Percentiles rank a stretch among this genome's conserved stretches.
Conservation (phyloP, 495 filamentous ascomycete genomes). For the Ascodesmis nigricans region DNA sequence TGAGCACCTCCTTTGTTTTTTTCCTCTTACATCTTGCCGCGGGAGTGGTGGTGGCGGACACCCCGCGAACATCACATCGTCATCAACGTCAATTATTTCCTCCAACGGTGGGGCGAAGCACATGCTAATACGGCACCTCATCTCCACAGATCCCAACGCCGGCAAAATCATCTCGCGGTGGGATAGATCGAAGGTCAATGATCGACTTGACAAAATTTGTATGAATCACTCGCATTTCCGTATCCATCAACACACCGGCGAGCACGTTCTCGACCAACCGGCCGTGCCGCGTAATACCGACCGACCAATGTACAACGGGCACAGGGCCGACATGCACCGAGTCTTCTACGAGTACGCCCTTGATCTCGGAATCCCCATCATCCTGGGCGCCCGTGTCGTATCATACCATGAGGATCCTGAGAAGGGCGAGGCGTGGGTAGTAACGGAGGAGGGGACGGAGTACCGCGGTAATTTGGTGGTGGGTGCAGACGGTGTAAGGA, state of each 20-base stretch:
- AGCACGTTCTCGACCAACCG: conserved; percentile 17
- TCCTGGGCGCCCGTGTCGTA: conserved; percentile 31
- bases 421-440: conserved; percentile 31
- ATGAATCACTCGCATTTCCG: conserved; percentile 18
- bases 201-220: conserved; percentile 14
- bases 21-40: no score
- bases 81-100: conserved; percentile 24
- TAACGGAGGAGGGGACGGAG: conserved; percentile 27
- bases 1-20: conserved; percentile 15
- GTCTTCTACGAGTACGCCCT: conserved; percentile 36
- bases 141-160: conserved; percentile 16
- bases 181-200: conserved; percentile 11
- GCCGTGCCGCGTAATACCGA: conserved; percentile 11
- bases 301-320: conserved; percentile 30
- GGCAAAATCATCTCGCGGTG: conserved; percentile 18
- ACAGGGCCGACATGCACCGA: conserved; percentile 39
- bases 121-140: conserved; percentile 1
- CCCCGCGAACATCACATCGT: conserved; percentile 30
- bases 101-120: conserved; percentile 18
- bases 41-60: no score
- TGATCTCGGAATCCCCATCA: conserved; percentile 34
- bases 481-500: conserved; percentile 41
- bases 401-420: conserved; percentile 39
- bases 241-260: conserved; percentile 16
- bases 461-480: conserved; percentile 36